Conservation (phyloP, 129 eudicot species). For the Pseudognaphalium luteoalbum region DNA sequence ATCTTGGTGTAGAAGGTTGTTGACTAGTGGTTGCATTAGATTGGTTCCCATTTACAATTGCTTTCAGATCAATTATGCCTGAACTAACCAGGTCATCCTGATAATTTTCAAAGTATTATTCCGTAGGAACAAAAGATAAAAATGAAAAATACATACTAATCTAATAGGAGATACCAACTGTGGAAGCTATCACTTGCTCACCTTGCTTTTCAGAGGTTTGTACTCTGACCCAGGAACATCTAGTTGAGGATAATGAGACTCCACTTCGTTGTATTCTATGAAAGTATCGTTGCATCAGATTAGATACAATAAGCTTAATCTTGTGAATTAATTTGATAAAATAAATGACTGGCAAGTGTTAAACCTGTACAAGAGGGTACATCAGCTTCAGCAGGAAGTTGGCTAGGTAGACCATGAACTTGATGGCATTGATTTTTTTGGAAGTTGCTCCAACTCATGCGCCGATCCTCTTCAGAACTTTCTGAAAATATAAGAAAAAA, state of each 20-base stretch:
- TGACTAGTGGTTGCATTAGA: conserved; percentile 41
- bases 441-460: conserved; percentile 54
- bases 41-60: conserved; percentile 39
- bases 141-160: conserved; percentile 13
- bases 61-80: conserved; percentile 27
- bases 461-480: conserved; percentile 49
- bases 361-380: conserved; percentile 89
- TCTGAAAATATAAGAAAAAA: conserved; percentile 34
- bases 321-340: background rate
- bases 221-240: conserved; percentile 90
- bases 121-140: conserved; percentile 6
- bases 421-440: conserved; percentile 44
- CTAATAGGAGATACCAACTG: background rate
- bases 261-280: conserved; percentile 62
- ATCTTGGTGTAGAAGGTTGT: conserved; percentile 41
- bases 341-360: conserved; percentile 18
- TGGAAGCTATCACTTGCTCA: conserved; percentile 16
- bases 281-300: conserved; percentile 15
- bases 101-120: conserved; percentile 16
- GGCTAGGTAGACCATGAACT: conserved; percentile 57
- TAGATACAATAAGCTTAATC: background rate
- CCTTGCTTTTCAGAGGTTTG: conserved; percentile 68
- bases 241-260: conserved; percentile 68
- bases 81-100: conserved; percentile 53
- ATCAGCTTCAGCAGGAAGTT: conserved; percentile 85